A percentile compares a stretch with the other conserved stretches of the same genome.
Evolutionary conservation across 2,329 filamentous ascomycete genomes (phyloP).

Genomic region (Simplicillium aogashimaense): DNA sequence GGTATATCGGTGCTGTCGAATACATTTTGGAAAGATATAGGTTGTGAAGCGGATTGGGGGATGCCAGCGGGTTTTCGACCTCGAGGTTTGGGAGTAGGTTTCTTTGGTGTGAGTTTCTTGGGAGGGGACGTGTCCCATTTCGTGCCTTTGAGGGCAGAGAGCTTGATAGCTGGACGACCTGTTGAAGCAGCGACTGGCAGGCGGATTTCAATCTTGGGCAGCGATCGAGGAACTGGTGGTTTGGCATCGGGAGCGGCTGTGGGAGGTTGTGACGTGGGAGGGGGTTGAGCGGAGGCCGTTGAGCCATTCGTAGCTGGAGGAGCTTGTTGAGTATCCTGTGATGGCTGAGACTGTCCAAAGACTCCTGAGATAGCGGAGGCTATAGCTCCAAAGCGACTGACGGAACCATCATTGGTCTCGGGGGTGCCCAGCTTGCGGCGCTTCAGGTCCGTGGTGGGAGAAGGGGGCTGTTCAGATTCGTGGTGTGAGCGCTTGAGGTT

Average conservation of each 20-base stretch:
- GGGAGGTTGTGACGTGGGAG: too few species aligned
- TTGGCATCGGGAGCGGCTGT: constrained; percentile 4
- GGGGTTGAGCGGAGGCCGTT: too few species aligned
- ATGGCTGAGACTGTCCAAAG: constrained; percentile 9
- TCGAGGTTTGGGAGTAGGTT: constrained; percentile 5
- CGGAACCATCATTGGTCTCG: not conserved
- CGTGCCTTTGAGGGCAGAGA: constrained; percentile 24
- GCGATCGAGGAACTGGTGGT: constrained; percentile 7
- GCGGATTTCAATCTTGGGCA: constrained; percentile 4
- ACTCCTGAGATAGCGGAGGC: constrained; percentile 19
- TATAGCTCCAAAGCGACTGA: constrained; percentile 11
- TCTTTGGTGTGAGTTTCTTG: constrained; percentile 10
- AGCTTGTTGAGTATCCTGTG: too few species aligned
- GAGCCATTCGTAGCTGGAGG: too few species aligned
- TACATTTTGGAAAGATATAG: not conserved
- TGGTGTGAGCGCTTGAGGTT: too few species aligned
- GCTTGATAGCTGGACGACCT: constrained; percentile 23
- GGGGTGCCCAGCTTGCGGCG: too few species aligned
- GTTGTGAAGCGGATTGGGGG: not conserved
- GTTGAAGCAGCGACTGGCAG: constrained; percentile 9
- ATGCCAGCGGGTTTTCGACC: constrained; percentile 3
- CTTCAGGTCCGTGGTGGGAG: too few species aligned
- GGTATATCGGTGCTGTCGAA: constrained; percentile 6
- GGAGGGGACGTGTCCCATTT: constrained; percentile 24
- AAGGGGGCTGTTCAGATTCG: too few species aligned